A percentile compares a stretch with the other conserved stretches of the same genome.
Conservation (phyloP, 2,329 filamentous ascomycete genomes). For the Colletotrichum musae region DNA sequence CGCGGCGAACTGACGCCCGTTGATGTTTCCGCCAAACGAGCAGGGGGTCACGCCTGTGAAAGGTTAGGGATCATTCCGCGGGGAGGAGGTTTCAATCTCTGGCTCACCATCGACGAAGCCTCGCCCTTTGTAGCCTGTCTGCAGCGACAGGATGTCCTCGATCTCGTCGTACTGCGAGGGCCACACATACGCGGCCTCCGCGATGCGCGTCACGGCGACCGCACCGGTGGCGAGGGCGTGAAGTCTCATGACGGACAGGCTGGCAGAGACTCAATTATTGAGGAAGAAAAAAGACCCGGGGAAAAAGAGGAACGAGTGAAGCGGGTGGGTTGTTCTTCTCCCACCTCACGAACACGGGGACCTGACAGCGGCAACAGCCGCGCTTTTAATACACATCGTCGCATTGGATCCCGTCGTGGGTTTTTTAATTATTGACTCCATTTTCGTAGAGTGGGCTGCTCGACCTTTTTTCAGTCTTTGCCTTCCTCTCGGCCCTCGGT, state of each 20-base stretch:
- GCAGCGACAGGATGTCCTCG: slow-evolving; percentile 44
- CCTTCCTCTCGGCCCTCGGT: not conserved
- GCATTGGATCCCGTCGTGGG: slow-evolving; percentile 16
- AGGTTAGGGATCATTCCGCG: not conserved
- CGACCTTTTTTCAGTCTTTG: not conserved
- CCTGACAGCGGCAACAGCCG: not conserved
- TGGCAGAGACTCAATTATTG: not conserved
- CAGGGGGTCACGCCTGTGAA: slow-evolving; percentile 40
- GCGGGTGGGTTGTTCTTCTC: not conserved
- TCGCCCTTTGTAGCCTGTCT: slow-evolving; percentile 42
- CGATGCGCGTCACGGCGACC: not conserved
- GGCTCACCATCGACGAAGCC: slow-evolving; percentile 44
- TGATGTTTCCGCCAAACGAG: slow-evolving; percentile 42
- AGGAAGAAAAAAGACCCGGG: not conserved
- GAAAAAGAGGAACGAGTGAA: not conserved
- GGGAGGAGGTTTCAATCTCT: not conserved
- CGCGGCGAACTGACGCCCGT: slow-evolving; percentile 46
- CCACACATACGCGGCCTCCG: slow-evolving; percentile 42
- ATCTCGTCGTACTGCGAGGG: slow-evolving; percentile 43
- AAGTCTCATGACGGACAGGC: slow-evolving; percentile 7
- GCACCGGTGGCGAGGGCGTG: slow-evolving; percentile 8
- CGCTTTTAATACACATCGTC: slow-evolving; percentile 15
- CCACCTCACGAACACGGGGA: not conserved
- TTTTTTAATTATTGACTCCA: slow-evolving; percentile 24
- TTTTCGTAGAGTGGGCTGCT: slow-evolving; percentile 18